Conservation (phyloP, 768 basidiomycete species). For the Lactarius sp. region DNA sequence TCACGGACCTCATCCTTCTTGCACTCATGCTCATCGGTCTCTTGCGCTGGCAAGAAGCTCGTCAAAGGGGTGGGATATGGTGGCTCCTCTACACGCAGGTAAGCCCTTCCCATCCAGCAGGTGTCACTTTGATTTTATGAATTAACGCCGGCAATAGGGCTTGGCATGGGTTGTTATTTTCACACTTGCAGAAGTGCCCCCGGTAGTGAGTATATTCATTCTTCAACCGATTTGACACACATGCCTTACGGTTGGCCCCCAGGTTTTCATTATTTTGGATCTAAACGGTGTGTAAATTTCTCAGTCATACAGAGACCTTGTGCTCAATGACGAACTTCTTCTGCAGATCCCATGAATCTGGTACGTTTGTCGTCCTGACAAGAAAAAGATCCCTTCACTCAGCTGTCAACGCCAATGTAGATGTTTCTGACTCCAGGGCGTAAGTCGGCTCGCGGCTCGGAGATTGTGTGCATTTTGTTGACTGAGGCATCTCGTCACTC, state of each 20-base stretch:
- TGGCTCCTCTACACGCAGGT: slow-evolving; percentile 5
- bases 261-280: slow-evolving; percentile 7
- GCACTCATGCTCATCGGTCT: slow-evolving; percentile 3
- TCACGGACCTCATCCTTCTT: slow-evolving; percentile 1
- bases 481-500: not conserved
- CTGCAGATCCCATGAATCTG: not conserved
- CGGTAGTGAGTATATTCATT: slow-evolving; percentile 4
- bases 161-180: slow-evolving; percentile 1
- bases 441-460: not conserved
- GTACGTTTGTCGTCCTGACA: not conserved
- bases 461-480: not conserved
- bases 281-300: not conserved
- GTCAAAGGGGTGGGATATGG: not conserved
- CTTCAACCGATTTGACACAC: not conserved
- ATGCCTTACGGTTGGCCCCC: not conserved
- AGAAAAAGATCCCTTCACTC: not conserved
- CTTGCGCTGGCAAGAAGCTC: slow-evolving; percentile 1
- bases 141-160: not conserved
- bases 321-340: not conserved
- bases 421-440: slow-evolving; percentile 5
- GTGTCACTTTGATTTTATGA: not conserved
- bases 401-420: not conserved
- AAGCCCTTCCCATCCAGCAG: not conserved
- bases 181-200: not conserved
- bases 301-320: not conserved